Percentiles rank a stretch among this genome's conserved stretches.
Evolutionary conservation across 345 rosid genomes (phyloP).

Genomic region (Aquilaria sinensis): DNA sequence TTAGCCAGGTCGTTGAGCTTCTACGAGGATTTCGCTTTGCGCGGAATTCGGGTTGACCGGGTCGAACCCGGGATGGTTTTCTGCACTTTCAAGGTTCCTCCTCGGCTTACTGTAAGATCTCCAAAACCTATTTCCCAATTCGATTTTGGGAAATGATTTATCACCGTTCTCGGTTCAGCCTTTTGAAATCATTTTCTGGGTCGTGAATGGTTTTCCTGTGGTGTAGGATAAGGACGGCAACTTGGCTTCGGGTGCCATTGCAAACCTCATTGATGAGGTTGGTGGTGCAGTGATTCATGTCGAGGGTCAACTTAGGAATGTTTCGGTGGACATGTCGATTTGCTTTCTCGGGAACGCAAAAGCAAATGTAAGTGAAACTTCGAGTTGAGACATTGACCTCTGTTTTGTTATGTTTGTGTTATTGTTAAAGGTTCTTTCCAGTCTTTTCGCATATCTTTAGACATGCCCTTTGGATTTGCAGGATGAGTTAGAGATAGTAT

Average conservation of each 20-base stretch:
- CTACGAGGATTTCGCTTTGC: constrained; percentile 52
- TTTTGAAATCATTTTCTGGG: not conserved
- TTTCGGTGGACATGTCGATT: constrained; percentile 90
- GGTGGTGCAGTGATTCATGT: constrained; percentile 61
- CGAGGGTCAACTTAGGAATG: constrained; percentile 57
- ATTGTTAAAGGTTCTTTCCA: too few species aligned
- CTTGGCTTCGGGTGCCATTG: constrained; percentile 73
- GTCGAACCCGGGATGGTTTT: constrained; percentile 63
- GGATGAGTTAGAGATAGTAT: constrained; percentile 81
- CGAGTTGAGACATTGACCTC: not conserved
- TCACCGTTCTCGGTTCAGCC: not conserved
- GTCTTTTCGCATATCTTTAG: constrained; percentile 1
- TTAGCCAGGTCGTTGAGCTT: constrained; percentile 34
- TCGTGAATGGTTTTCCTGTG: not conserved
- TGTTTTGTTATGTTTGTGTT: too few species aligned
- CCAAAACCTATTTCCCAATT: constrained; percentile 4
- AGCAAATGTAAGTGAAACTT: constrained; percentile 37
- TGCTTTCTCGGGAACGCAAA: constrained; percentile 64
- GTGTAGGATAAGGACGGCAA: constrained; percentile 70
- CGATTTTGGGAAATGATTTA: not conserved
- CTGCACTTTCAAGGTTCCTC: constrained; percentile 78
- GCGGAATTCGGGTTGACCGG: constrained; percentile 80
- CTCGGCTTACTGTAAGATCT: constrained; percentile 67
- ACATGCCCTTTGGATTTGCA: constrained; percentile 19
- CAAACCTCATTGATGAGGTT: constrained; percentile 84